These are phyloP conservation scores for Leishmania major DNA, from an alignment of 208 protist species.

Conservation along the genomic window DNA sequence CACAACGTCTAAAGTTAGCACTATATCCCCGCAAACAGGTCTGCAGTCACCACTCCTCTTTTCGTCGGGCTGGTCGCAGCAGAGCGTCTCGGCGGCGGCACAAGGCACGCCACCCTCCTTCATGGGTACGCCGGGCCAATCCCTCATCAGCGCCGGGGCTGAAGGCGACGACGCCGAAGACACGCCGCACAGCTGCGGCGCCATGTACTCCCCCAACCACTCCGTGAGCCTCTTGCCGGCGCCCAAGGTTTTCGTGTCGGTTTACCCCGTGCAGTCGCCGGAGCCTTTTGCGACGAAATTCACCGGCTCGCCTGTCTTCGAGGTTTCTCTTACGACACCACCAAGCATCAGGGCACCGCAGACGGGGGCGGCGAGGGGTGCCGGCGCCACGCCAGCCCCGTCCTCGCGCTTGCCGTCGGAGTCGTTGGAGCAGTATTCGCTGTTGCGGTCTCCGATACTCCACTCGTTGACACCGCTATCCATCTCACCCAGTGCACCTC, in stretches of 20 bases:
- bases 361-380: neutral
- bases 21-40: neutral
- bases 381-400: neutral
- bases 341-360: neutral
- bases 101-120: neutral
- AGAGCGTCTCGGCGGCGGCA: neutral
- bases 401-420: slow-evolving; percentile 7
- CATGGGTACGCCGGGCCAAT: neutral
- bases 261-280: neutral
- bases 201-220: neutral
- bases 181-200: neutral
- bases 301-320: neutral
- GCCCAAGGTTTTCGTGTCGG: neutral
- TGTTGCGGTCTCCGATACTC: neutral
- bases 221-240: neutral
- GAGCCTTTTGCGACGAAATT: neutral
- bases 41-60: slow-evolving; percentile 2
- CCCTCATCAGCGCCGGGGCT: neutral
- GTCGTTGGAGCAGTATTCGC: neutral
- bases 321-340: slow-evolving; percentile 1
- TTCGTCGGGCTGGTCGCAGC: slow-evolving; percentile 2
- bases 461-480: neutral
- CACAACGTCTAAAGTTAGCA: neutral
- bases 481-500: neutral
- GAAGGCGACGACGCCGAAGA: neutral